Evolutionary conservation across 1,284 basidiomycete species (phyloP).

Genomic region (Trichosporon sp.): DNA sequence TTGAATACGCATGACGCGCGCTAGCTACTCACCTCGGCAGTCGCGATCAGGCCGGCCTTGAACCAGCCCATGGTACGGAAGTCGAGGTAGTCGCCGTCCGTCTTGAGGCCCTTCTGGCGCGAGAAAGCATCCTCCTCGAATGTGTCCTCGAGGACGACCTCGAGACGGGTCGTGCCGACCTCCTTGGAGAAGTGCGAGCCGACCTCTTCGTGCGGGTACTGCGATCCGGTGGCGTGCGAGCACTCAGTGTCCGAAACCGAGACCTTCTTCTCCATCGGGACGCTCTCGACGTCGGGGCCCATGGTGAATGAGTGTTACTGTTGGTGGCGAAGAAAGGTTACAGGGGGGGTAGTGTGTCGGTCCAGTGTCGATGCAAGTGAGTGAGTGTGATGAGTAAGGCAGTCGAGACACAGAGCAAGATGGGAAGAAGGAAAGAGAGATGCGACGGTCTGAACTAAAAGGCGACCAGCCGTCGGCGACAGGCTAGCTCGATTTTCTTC

Average conservation of each 20-base stretch:
- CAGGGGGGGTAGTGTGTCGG: not conserved
- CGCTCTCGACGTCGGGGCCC: conserved; percentile 4
- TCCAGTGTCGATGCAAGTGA: not conserved
- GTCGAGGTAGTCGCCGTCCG: conserved; percentile 36
- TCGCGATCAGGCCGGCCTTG: conserved; percentile 37
- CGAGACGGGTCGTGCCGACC: not conserved
- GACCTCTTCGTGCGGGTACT: not conserved
- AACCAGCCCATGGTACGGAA: conserved; percentile 45
- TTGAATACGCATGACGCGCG: not conserved
- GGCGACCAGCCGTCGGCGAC: not conserved
- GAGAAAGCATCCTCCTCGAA: conserved; percentile 35
- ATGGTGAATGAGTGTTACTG: not conserved
- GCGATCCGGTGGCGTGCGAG: not conserved
- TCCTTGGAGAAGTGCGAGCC: conserved; percentile 3
- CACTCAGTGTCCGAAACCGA: not conserved
- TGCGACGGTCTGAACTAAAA: not conserved
- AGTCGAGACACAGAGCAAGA: not conserved
- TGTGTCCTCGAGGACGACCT: conserved; percentile 13
- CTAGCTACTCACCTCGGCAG: conserved; percentile 34
- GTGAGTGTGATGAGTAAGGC: not conserved
- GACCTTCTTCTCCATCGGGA: conserved; percentile 5
- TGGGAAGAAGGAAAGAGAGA: not conserved
- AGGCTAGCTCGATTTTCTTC: not conserved
- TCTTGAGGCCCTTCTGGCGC: conserved; percentile 26
- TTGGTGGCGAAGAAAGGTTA: not conserved